A percentile compares a stretch with the other conserved stretches of the same genome.
phyloP scores from a whole-genome alignment of 2,329 filamentous ascomycete species.

The Geoglossum cookeanum region DNA sequence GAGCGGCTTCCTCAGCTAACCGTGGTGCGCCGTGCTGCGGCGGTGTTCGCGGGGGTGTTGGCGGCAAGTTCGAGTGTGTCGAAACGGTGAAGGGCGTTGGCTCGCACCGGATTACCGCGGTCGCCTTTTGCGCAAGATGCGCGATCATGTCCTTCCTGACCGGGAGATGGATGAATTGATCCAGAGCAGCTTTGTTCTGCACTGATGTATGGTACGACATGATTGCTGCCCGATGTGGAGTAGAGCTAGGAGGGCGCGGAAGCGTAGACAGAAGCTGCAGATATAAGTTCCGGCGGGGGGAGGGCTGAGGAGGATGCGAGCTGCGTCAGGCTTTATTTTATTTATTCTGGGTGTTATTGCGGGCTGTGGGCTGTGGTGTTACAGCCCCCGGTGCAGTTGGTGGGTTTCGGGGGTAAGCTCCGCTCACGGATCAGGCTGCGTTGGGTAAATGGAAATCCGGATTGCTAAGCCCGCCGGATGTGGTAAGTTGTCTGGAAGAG shows the following conservation, averaged over 20 bases:
- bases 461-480: background rate
- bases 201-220: background rate
- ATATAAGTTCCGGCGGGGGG: background rate
- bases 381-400: background rate
- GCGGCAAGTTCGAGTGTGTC: background rate
- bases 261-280: background rate
- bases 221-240: background rate
- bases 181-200: constrained; percentile 50
- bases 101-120: constrained; percentile 66
- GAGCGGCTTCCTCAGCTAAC: constrained; percentile 16
- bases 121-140: constrained; percentile 56
- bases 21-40: background rate
- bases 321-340: background rate
- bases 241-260: background rate
- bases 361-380: background rate
- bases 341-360: background rate
- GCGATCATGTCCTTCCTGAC: constrained; percentile 60
- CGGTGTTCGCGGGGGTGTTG: constrained; percentile 5
- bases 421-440: background rate
- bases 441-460: background rate
- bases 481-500: background rate
- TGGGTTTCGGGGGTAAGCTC: background rate
- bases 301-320: background rate
- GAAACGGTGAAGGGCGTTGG: constrained; percentile 17
- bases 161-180: constrained; percentile 61